Evolutionary conservation across 164 flowering plant genomes (phyloP).

Genomic region (Vitis rupestris): DNA sequence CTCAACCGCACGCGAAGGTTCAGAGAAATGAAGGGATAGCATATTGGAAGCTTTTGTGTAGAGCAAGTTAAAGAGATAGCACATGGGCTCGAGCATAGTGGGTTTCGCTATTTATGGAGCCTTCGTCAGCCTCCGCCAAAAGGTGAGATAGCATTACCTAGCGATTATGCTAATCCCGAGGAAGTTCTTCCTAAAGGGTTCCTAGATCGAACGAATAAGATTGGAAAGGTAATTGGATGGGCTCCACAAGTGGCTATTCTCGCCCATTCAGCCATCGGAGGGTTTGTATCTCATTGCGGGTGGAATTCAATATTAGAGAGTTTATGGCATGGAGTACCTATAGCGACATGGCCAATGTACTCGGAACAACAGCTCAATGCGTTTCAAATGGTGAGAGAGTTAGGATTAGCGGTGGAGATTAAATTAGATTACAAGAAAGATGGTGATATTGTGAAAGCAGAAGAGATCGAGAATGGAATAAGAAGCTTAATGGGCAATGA

Average conservation of each 20-base stretch:
- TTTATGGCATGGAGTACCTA: neutral
- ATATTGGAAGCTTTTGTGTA: too few relatives aligned
- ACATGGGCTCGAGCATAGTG: neutral
- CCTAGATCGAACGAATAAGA: neutral
- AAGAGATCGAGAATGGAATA: neutral
- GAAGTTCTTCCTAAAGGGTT: neutral
- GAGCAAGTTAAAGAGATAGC: too few relatives aligned
- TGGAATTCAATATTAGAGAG: slow-evolving; percentile 3
- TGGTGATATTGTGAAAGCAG: neutral
- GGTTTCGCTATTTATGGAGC: neutral
- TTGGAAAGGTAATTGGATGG: neutral
- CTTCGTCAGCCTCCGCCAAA: neutral
- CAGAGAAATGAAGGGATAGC: neutral
- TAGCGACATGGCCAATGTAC: neutral
- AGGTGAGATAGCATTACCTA: neutral
- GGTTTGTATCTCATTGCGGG: neutral
- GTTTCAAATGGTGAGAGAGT: too few relatives aligned
- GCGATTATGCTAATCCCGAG: neutral
- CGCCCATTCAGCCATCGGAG: neutral
- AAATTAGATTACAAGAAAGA: neutral
- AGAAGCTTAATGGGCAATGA: neutral
- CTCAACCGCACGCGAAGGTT: neutral
- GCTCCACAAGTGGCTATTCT: neutral
- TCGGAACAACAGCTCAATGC: neutral
- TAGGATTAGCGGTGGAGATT: neutral